Evolutionary conservation across 2,329 filamentous ascomycete genomes (phyloP), one percentile per base, ranked within the genome.

Genomic region (Chalaropsis thielavioides): DNA sequence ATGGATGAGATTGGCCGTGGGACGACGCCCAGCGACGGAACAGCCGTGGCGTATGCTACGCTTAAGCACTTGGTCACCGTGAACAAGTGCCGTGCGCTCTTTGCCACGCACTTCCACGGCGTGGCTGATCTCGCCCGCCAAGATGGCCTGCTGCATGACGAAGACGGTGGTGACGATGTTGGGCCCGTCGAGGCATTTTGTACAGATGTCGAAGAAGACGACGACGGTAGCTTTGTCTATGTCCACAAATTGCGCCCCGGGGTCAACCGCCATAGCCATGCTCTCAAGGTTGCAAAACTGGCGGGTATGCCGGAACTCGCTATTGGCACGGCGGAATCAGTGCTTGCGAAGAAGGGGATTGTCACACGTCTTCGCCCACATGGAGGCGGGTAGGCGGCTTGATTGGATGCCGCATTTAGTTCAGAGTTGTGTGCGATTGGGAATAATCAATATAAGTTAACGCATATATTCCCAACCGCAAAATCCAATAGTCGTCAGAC

Each of bases 1-100:
- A 97, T 99, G 92, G 94, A 99, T 74, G 94, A 99, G 77, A 89
- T 99, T 44, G 94, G 94, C 0, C 82, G 94, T 60, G 94, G 94
- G 8, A 99, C 95, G 0, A 96, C 94, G 22, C 91, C 92, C 0
- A 88, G 92, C 71, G 94, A 97, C 73, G 94, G 94, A 1, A 83
- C 87, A 1, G 94, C 94, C 0, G 88, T 99, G 1, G 90, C 90
- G 0, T 97, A 88, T 74, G 94, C 92, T 0, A 91, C 87, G 71
- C 77, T 99, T 61, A 83, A 92, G 72, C 90, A 97, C 74, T 78
- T 99, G 17, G 87, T 90, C 70, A 80, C 85, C 61, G 78, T 88
- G 24, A 96, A 94, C 72, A 79, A 80, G 72, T 90, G 88, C 72
- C 83, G 94, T 15, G 85, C 88, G 0, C 78, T 99, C 51, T 99